These are phyloP conservation scores for Lactarius hengduanensis DNA, from an alignment of 768 basidiomycete species.

Conservation along the genomic window DNA sequence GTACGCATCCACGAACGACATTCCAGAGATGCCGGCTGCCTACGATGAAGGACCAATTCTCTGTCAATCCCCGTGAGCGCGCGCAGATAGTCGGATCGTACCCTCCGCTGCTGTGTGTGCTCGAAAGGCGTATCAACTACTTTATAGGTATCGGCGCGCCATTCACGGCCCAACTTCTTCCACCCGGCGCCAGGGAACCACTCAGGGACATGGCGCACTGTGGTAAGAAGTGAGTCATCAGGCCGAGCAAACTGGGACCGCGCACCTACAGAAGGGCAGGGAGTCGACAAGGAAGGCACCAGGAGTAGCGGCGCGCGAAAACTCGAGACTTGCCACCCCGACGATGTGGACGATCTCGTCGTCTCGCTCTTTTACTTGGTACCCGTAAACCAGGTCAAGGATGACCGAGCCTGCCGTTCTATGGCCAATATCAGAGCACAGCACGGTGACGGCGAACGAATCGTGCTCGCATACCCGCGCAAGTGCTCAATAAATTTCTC, in stretches of 20 bases:
- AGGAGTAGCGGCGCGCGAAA: constrained; percentile 4
- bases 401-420: constrained; percentile 28
- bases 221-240: not conserved
- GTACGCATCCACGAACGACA: constrained; percentile 1
- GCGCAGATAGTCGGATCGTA: not conserved
- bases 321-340: constrained; percentile 2
- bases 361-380: constrained; percentile 26
- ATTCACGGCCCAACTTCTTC: constrained; percentile 23
- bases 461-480: constrained; percentile 4
- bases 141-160: constrained; percentile 2
- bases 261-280: constrained; percentile 2
- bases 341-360: constrained; percentile 24
- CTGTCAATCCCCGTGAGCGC: not conserved
- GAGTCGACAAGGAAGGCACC: constrained; percentile 18
- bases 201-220: constrained; percentile 30
- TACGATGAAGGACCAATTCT: not conserved
- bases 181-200: constrained; percentile 34
- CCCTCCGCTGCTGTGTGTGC: constrained; percentile 21
- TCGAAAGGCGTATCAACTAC: constrained; percentile 21
- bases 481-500: constrained; percentile 15
- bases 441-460: not conserved
- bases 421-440: no score
- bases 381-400: constrained; percentile 31
- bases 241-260: constrained; percentile 7
- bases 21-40: not conserved